Base-by-base conservation (phyloP, 106 monocot species). In the Ottelia alismoides region DNA sequence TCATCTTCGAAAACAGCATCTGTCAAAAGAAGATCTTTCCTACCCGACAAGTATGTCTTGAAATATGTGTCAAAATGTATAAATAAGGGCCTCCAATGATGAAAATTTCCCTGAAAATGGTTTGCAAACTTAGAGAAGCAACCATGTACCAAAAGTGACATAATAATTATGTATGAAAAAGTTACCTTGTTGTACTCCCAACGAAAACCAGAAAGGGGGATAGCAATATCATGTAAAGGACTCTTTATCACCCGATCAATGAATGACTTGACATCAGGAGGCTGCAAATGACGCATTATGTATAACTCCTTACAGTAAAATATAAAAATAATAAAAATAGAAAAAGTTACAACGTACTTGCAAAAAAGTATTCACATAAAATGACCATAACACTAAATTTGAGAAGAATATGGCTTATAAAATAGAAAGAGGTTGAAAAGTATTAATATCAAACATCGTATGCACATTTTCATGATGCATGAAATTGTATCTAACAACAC, bases 21-120 rank as follows among this genome's bases (percentile, higher is more conserved):
- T 72, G 84, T 74, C 51, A 98, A 56, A 64, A 88, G 84, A 53
- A 89, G 76, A 70, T 98, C 96, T 64, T 78, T 79, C 56, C 96
- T 72, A 56, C 64, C 69, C 63, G 96, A 74, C 22, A 89, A 52
- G 22, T 89, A 79, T 49, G 85, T 82, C 78, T 85, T 89, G 70
- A 98, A 98, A 48, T 85, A 98, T 43, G 85, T 79, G 26, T 98
- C 89, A 74, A 98, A 98, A 75, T 98, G 96, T 52, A 89, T 61
- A 70, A 98, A 98, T 47, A 98, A 67, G 26, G 96, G 85, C 70
- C 82, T 82, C 96, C 96, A 98, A 49, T 98, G 85, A 66, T 98
- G 85, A 56, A 89, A 98, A 62, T 98, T 98, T 53, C 96, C 96
- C 96, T 98, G 64, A 60, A 49, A 27, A 14, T 20, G 6, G 20